phyloP scores from a whole-genome alignment of 208 protist species.

The Leishmania turanica region DNA sequence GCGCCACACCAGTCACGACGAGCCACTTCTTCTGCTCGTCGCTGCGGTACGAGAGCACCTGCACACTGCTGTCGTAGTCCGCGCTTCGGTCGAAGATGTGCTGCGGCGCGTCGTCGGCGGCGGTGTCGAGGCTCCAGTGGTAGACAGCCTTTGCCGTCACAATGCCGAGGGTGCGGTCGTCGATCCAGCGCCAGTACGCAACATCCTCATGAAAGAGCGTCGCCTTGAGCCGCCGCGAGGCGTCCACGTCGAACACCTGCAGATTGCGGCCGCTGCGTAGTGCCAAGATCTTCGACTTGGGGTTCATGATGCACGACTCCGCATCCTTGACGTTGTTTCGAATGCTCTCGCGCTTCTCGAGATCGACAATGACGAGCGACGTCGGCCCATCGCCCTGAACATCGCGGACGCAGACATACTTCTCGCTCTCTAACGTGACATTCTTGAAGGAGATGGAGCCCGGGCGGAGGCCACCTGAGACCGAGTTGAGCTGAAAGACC shows the following conservation, averaged over 20 bases:
- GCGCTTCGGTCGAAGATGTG: conserved; percentile 97
- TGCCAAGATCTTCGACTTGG: conserved; percentile 96
- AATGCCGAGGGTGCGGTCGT: conserved; percentile 94
- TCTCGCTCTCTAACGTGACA: conserved; percentile 98
- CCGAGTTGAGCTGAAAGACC: conserved; percentile 89
- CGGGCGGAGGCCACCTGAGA: conserved; percentile 92
- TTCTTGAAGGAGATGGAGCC: conserved; percentile 96
- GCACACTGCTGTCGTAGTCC: conserved; percentile 85
- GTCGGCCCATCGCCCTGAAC: conserved; percentile 80
- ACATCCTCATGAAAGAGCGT: conserved; percentile 94
- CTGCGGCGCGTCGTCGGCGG: conserved; percentile 86
- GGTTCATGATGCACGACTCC: conserved; percentile 99
- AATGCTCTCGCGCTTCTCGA: conserved; percentile 95
- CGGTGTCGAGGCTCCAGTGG: conserved; percentile 97
- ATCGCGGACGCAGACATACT: conserved; percentile 98
- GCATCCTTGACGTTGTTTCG: conserved; percentile 97
- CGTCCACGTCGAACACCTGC: conserved; percentile 99
- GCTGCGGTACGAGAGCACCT: conserved; percentile 98
- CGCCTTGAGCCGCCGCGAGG: conserved; percentile 96
- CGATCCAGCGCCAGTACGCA: conserved; percentile 98
- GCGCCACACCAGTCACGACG: conserved; percentile 95
- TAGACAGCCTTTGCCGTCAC: conserved; percentile 96
- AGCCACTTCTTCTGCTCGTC: conserved; percentile 96
- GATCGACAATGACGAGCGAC: conserved; percentile 94
- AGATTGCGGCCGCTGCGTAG: conserved; percentile 95